phyloP scores from a whole-genome alignment of 2,329 filamentous ascomycete genomes.

The Nothophoma quercina region DNA sequence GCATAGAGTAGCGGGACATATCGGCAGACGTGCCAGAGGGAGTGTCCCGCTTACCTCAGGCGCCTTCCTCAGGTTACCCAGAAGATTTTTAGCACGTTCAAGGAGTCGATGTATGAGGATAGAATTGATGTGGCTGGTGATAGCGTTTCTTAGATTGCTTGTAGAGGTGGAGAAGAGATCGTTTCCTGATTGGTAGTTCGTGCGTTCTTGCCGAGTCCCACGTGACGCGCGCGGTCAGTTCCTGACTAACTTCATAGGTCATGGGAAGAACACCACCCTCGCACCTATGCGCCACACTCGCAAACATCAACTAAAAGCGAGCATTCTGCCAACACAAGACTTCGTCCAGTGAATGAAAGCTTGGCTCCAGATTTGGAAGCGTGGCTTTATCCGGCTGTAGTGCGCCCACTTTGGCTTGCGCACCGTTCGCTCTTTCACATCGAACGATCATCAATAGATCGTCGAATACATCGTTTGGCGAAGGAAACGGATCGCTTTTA shows the following conservation, averaged over 20 bases:
- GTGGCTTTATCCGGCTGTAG: background rate
- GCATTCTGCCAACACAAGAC: too few species aligned
- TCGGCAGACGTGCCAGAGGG: too few species aligned
- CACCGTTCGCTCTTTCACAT: background rate
- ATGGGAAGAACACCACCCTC: conserved; percentile 13
- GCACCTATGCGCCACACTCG: background rate
- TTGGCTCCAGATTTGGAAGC: too few species aligned
- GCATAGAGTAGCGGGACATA: conserved; percentile 22
- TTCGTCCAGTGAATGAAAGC: too few species aligned
- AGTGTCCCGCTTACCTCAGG: too few species aligned
- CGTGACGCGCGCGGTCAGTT: conserved; percentile 25
- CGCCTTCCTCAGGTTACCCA: too few species aligned
- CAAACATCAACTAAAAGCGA: background rate
- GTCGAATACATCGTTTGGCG: background rate
- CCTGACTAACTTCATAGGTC: conserved; percentile 9
- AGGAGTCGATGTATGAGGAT: too few species aligned
- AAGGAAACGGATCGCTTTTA: background rate
- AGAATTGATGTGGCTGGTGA: too few species aligned
- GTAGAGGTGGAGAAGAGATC: conserved; percentile 5
- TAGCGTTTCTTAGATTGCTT: conserved; percentile 7
- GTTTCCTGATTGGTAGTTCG: conserved; percentile 33
- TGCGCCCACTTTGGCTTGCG: background rate
- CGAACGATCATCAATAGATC: background rate
- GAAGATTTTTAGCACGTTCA: too few species aligned
- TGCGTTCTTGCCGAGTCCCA: conserved; percentile 34